Evolutionary conservation across 1,139 yeast species (phyloP), one percentile per base, ranked within the genome.

Genomic region (Pichia sp.): DNA sequence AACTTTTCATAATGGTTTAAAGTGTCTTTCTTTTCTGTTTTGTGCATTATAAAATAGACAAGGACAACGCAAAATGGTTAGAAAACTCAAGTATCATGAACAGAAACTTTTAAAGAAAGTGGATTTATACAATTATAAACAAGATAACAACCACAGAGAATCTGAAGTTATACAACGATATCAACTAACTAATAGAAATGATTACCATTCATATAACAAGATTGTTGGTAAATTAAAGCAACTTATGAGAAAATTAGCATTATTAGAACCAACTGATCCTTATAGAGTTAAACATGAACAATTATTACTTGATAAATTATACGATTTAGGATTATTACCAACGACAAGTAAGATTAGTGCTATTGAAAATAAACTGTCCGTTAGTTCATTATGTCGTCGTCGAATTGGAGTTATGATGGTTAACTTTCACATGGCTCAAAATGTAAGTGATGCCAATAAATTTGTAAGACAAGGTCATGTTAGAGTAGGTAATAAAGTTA

Each of bases 381-480:
- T 93, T 8, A 80, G 95, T 56, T 91, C 96, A 3, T 65, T 93
- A 38, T 89, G 97, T 61, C 75, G 97, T 53, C 74, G 99, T 54
- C 72, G 99, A 57, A 74, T 93, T 25, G 95, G 95, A 6, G 96
- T 91, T 30, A 93, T 93, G 39, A 86, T 93, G 96, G 88, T 94
- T 56, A 75, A 96, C 47, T 69, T 89, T 50, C 87, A 84, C 56
- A 93, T 93, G 99, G 93, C 96, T 0, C 91, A 89, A 57, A 83
- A 83, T 34, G 72, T 91, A 31, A 69, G 76, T 27, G 97, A 88
- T 61, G 98, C 97, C 0, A 85, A 89, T 18, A 86, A 86, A 37
- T 87, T 86, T 59, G 75, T 93, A 18, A 97, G 91, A 59, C 97
- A 91, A 62, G 99, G 99, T 4, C 97, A 93, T 58, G 95, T 93